Base-by-base conservation (phyloP, 768 basidiomycete genomes). In the Pleurotus cornucopiae region DNA sequence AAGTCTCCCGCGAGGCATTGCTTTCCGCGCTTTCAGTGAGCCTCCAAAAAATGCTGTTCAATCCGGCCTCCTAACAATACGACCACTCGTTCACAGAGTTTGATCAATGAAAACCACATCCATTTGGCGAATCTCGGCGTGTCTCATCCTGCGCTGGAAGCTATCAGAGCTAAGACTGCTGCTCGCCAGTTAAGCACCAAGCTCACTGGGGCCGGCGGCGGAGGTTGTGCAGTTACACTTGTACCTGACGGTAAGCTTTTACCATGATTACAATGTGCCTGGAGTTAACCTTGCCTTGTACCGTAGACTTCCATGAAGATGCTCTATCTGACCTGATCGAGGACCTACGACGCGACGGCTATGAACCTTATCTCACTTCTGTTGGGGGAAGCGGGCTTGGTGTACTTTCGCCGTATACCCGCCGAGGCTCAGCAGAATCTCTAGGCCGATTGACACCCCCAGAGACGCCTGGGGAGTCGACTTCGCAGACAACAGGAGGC, bases 151-250 rank as follows among this genome's bases (percentile, higher is more conserved):
- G 73, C 86, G 1, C 72, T 99, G 56, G 97, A 99, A 70, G 72
- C 77, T 18, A 94, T 98, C 61, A 82, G 85, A 54, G 71, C 76
- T n/a, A 85, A 80, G 61, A 91, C 94, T 0, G 70, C 74, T 7
- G 76, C 78, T 7, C 65, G 74, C 59, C 87, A 86, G 6, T 75
- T 98, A 47, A 85, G 84, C 63, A 94, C 94, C n/a, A 97, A 98
- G 75, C 73, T 99, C 56, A 99, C 97, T 5, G 97, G 97, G 41
- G 96, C 97, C 6, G 97, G 97, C 26, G 97, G 97, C 40, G 97
- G 97, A 21, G 97, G 97, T n/a, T 98, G 97, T 66, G 88, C 94
- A 4, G 93, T 98, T 26, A 96, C 95, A 11, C 81, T 98, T 37
- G 79, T 99, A 51, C 97, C 97, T 51, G 94, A 98, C 73, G 83